Conservation (phyloP, 768 basidiomycete species). For the Podaxis sp. region DNA sequence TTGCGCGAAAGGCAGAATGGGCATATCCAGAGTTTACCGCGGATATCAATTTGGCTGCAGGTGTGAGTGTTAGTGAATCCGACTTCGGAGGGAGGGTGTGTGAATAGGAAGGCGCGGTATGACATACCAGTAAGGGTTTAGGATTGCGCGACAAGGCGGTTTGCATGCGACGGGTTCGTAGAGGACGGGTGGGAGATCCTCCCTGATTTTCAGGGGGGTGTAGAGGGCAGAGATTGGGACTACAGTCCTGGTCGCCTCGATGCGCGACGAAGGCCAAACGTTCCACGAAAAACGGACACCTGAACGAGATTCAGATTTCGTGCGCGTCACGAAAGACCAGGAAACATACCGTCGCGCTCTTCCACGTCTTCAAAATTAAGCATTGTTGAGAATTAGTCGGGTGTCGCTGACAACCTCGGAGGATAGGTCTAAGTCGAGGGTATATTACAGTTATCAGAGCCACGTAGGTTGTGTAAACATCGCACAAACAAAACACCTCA, state of each 20-base stretch:
- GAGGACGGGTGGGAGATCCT: slow-evolving; percentile 92
- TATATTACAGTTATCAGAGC: slow-evolving; percentile 19
- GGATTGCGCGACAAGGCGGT: slow-evolving; percentile 93
- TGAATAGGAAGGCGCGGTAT: slow-evolving; percentile 11
- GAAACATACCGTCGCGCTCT: slow-evolving; percentile 85
- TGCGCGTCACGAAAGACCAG: background rate
- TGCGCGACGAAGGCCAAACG: slow-evolving; percentile 96
- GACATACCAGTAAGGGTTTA: slow-evolving; percentile 94
- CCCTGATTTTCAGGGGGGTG: slow-evolving; percentile 90
- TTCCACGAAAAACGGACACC: slow-evolving; percentile 98
- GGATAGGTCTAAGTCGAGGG: slow-evolving; percentile 1
- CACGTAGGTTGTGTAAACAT: slow-evolving; percentile 34
- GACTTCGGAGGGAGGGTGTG: background rate
- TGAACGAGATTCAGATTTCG: slow-evolving; percentile 28
- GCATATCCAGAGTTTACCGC: slow-evolving; percentile 99
- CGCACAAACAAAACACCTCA: slow-evolving; percentile 24
- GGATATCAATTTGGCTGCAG: slow-evolving; percentile 93
- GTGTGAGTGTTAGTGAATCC: slow-evolving; percentile 3
- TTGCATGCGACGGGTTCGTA: slow-evolving; percentile 99
- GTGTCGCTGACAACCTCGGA: slow-evolving; percentile 40
- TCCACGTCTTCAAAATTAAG: slow-evolving; percentile 96
- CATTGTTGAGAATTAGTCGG: slow-evolving; percentile 43
- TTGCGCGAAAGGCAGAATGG: slow-evolving; percentile 98
- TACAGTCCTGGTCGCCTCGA: slow-evolving; percentile 96
- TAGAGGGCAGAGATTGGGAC: slow-evolving; percentile 99